phyloP scores from a whole-genome alignment of 352 stramenopile genomes.

The Globisporangium paroecandrum region DNA sequence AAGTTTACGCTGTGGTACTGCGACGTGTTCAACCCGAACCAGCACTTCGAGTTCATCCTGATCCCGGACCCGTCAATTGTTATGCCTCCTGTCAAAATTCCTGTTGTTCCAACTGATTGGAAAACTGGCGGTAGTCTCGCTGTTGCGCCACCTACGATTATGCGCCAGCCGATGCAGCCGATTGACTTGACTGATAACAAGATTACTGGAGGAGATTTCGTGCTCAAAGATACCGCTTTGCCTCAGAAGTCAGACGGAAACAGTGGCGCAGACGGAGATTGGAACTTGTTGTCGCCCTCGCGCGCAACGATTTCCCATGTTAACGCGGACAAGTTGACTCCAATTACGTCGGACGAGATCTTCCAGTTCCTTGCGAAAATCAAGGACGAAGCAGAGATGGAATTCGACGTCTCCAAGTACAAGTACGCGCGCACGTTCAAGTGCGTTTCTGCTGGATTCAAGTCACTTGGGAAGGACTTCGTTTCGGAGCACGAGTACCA shows the following conservation, averaged over 20 bases:
- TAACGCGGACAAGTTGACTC: neutral
- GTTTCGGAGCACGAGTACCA: neutral
- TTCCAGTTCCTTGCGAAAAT: neutral
- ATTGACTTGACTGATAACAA: neutral
- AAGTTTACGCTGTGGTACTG: constrained; percentile 20
- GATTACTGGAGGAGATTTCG: neutral
- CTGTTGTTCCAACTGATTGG: neutral
- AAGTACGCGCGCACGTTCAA: neutral
- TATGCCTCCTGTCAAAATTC: neutral
- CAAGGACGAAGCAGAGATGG: neutral
- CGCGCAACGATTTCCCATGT: neutral
- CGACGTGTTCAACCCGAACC: constrained; percentile 26
- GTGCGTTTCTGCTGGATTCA: neutral
- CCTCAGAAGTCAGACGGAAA: neutral
- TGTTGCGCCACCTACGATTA: neutral
- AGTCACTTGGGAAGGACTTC: neutral
- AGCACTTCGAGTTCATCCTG: constrained; percentile 33
- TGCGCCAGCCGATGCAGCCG: neutral
- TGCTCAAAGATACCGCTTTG: too few relatives aligned
- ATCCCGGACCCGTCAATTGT: neutral
- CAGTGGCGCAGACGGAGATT: neutral
- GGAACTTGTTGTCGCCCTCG: neutral
- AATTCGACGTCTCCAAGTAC: neutral
- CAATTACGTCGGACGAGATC: neutral
- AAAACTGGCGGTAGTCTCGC: neutral